Evolutionary conservation across 495 filamentous ascomycete genomes (phyloP), one percentile per base, ranked within the genome.

Genomic region (Ramalina intermedia): DNA sequence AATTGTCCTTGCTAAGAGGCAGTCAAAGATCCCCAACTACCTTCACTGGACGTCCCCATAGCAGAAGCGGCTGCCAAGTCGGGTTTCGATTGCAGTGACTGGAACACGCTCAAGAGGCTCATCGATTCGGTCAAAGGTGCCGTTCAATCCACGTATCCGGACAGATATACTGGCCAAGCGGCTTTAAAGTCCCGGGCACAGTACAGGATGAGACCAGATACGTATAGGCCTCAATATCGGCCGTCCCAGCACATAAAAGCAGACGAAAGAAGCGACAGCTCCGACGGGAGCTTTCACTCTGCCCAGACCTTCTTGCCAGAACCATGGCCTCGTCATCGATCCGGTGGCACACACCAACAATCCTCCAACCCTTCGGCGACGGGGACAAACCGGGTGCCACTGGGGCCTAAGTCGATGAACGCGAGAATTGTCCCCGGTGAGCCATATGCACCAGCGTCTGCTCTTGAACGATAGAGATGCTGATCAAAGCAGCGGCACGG

Each of bases 21-120:
- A 9, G 9, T 16, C 11, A 21, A 23, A 54, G 52, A 50, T 33
- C 47, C 52, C 6, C n/a, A 50, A 3, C 13, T 54, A 16, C 26
- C 6, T 21, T 26, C 42, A 27, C 38, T 27, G 37, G 52, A 53
- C 41, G 37, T 43, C 11, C 50, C 36, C 3, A 57, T 57, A 20
- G 55, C 51, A 14, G 41, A 57, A 40, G 55, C 55, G 4, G 55
- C 55, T 6, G 42, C 47, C 29, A 41, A 54, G 23, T 48, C 51
- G 2, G 55, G 51, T 3, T 57, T 57, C 33, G 55, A 57, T 36
- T 57, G 55, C 44, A 54, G 37, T 38, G 23, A 49, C 24, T 50
- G 47, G 38, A 2, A 27, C 3, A 54, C 48, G 21, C 26, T 57
- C 0, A 48, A 44, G 16, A 23, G 41, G 6, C 43, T 57, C 4